Base-by-base conservation (phyloP, 2,329 filamentous ascomycete genomes). In the Verticillium albo-atrum region DNA sequence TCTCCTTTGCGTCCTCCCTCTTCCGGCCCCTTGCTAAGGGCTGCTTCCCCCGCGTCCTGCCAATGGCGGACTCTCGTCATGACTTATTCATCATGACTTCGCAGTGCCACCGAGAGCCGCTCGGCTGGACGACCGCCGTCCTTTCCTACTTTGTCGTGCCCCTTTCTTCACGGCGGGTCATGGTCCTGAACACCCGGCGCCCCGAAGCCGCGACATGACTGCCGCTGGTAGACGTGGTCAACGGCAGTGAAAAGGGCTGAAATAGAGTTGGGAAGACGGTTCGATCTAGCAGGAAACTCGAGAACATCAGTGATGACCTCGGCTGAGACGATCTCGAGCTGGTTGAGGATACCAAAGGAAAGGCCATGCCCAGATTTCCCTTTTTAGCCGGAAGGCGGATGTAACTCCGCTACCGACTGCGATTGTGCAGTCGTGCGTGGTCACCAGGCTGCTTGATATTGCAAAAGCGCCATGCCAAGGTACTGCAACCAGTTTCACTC, bases 1-100 rank as follows among this genome's bases (percentile, higher is more conserved):
- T 28, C 20, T 12, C 30, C 55, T 6, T 58, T 52, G 17, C 6
- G 58, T 64, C 60, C 58, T 62, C 51, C 20, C 37, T 58, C 26
- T 60, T 54, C 56, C 62, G 26, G 56, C 59, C n/a, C 20, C 59
- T 47, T 47, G 42, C 42, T 20, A 23, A 47, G 42, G n/a, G 42
- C 6, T 47, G n/a, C 42, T 47, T 7, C n/a, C 20, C 10, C 9
- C 35, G 6, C 20, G n/a, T 47, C n/a, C 42, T 47, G 42, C 42
- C 42, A 47, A 47, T 47, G 42, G n/a, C 42, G 25, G 7, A 23
- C 7, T 2, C 9, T 23, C 42, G 42, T n/a, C 20, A 23, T 7
- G 42, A 20, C 42, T 47, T 47, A 47, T 47, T 47, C 42, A 23
- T 20, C 42, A 47, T 47, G 42, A 47, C 42, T 23, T 47, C n/a